Evolutionary conservation across 768 basidiomycete species (phyloP), one percentile per base, ranked within the genome.

Genomic region (Boletus sp.): DNA sequence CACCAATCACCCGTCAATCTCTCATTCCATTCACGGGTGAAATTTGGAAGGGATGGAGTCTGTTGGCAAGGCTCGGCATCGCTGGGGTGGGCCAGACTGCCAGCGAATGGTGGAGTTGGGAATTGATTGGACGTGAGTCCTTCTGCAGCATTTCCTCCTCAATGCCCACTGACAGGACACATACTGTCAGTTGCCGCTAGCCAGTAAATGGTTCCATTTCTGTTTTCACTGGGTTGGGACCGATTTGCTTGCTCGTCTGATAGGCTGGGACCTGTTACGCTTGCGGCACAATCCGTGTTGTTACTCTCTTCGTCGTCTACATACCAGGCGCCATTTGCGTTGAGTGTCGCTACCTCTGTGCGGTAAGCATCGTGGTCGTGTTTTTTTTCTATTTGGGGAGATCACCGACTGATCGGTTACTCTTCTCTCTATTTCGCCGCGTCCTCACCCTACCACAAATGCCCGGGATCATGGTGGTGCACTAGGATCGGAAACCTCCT

Each of bases 71-170:
- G 40, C 77, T 98, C 0, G 92, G 95, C 0, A 62, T 95, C 4
- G 89, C 90, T 10, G 94, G 96, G 10, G 83, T 92, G 21, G 51
- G 84, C 1, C 92, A 93, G 69, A 87, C 83, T 4, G 91, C 90
- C 1, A 85, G 83, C 4, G 96, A 97, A 70, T 98, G 95, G 96
- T 98, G 95, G 93, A 87, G 88, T 37, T 96, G 96, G 96, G 94
- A 97, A 71, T 79, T 93, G 7, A 71, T 89, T 32, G 86, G 85
- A 23, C 73, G 69, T 70, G 52, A 60, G 69, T 62, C 6, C n/a
- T 21, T 35, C 21, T 42, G 29, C 10, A 10, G 1, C 15, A 0
- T 41, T 34, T 17, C 43, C 19, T 45, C 15, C 17, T 27, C 35
- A 9, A 41, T 47, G 10, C 39, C 47, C 15, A 38, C 47, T 54